Evolutionary conservation across 1,284 basidiomycete genomes (phyloP), one percentile per base, ranked within the genome.

Genomic region (Heterobasidion annosum): DNA sequence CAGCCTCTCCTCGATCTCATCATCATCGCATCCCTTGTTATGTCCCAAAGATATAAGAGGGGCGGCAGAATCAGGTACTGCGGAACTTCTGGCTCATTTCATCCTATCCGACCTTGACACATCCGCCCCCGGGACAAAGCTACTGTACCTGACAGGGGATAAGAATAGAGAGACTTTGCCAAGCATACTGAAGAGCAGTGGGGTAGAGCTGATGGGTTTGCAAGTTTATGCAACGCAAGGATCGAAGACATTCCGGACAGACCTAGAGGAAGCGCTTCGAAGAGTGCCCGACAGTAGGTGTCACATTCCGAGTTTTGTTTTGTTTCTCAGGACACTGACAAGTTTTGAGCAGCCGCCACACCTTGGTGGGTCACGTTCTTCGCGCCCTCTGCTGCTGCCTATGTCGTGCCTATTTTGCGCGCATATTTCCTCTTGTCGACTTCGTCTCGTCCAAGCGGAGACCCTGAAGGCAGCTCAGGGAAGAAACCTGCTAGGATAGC

Each of bases 131-230:
- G 45, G 54, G 1, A 62, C 57, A 44, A 71, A 61, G 42, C 61
- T 92, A 51, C 65, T 93, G 10, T 91, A 88, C 64, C 74, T 93
- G 8, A 86, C 80, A 5, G 89, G 89, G 15, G 90, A 92, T 73
- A 92, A 91, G 73, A 91, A 88, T 57, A 74, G 79, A 15, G 87
- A 91, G 59, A 84, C 79, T 0, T 66, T 92, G 2, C 71, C 79
- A 0, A 69, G 57, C 4, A 74, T 83, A 8, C 69, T 93, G 40
- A 55, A 61, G 0, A 70, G 70, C 10, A 75, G 70, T 0, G 73
- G 72, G 1, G 64, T 88, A 1, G 63, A 62, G 37, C 65, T 85
- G 32, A 67, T 74, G 13, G 59, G 71, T 15, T 61, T 88, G 15
- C 76, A 85, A 61, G 86, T 88, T 9, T 91, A 91, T 60, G 74